Percentiles rank a stretch among this genome's conserved stretches.
Conservation (phyloP, 2,329 filamentous ascomycete species). For the Sphaerulina vaccinii region DNA sequence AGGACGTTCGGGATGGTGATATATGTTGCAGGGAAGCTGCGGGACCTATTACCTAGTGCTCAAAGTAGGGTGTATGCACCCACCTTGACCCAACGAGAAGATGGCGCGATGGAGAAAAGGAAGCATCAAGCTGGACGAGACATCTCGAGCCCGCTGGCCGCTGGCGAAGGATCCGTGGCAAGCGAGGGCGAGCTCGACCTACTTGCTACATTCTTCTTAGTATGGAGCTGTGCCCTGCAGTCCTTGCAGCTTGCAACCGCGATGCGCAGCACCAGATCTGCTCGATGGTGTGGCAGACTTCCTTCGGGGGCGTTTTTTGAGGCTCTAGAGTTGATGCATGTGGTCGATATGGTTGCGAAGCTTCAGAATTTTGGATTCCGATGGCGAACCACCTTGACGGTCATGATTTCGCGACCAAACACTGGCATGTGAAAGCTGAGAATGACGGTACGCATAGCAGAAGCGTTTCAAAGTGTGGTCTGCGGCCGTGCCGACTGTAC, state of each 20-base stretch:
- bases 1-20: neutral
- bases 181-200: too few relatives aligned
- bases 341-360: neutral
- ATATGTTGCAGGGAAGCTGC: constrained; percentile 11
- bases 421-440: constrained; percentile 3
- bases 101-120: constrained; percentile 11
- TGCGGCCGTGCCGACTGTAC: neutral
- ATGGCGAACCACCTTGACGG: too few relatives aligned
- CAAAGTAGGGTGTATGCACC: neutral
- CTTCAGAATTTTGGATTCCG: neutral
- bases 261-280: too few relatives aligned
- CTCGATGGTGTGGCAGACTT: too few relatives aligned
- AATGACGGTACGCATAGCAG: constrained; percentile 1
- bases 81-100: neutral
- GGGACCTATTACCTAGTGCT: constrained; percentile 6
- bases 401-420: neutral
- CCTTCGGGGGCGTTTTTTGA: too few relatives aligned
- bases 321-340: too few relatives aligned
- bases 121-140: too few relatives aligned
- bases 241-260: too few relatives aligned
- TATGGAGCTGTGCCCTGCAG: too few relatives aligned
- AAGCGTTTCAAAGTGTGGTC: constrained; percentile 3
- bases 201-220: too few relatives aligned
- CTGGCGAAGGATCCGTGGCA: too few relatives aligned
- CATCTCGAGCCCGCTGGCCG: too few relatives aligned